These are phyloP conservation scores for Petunia axillaris DNA, from an alignment of 257 asterid species.

Conservation along the genomic window DNA sequence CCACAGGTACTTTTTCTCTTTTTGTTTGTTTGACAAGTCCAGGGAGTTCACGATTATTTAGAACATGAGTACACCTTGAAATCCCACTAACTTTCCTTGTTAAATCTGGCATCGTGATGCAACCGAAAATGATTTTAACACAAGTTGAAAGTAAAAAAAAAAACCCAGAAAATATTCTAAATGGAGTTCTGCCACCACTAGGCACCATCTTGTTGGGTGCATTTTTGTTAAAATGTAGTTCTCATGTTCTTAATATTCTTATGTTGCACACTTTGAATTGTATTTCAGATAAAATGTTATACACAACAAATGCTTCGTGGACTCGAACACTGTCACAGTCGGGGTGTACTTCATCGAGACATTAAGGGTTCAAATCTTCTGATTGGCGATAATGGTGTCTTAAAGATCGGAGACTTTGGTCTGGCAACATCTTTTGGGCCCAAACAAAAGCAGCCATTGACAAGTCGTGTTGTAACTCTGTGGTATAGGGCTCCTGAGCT, in stretches of 20 bases:
- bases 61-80: background rate
- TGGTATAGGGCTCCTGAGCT: constrained; percentile 38
- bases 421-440: constrained; percentile 14
- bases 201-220: background rate
- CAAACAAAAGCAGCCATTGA: constrained; percentile 29
- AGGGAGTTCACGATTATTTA: background rate
- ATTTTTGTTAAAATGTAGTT: background rate
- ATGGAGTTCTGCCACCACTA: background rate
- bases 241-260: constrained; percentile 7
- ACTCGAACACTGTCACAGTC: constrained; percentile 32
- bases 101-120: background rate
- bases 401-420: constrained; percentile 32
- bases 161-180: background rate
- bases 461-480: constrained; percentile 34
- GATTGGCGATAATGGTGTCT: constrained; percentile 25
- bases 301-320: constrained; percentile 33
- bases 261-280: background rate
- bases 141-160: background rate
- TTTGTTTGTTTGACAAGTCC: background rate
- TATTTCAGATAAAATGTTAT: constrained; percentile 32
- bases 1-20: constrained; percentile 30
- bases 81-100: background rate
- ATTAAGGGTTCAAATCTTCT: constrained; percentile 30
- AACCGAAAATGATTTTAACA: background rate
- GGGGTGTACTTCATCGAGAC: constrained; percentile 30